Percentiles rank a stretch among this genome's conserved stretches.
Evolutionary conservation across 768 basidiomycete genomes (phyloP).

Genomic region (Coprinellus aureogranulatus): DNA sequence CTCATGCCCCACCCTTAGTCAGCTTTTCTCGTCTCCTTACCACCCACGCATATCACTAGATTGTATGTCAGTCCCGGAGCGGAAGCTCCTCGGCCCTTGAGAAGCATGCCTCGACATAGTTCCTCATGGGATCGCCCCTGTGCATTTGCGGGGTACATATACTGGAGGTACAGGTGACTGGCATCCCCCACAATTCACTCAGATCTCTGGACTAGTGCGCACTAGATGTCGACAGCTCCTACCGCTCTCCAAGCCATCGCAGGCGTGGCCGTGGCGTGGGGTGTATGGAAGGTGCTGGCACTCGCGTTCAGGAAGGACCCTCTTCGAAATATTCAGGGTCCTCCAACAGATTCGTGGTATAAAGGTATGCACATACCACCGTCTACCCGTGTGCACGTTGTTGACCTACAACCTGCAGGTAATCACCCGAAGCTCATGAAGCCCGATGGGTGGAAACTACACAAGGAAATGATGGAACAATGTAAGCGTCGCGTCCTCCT

Average conservation of each 20-base stretch:
- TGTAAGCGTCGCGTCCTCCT: neutral
- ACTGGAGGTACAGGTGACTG: constrained; percentile 17
- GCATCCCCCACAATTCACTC: neutral
- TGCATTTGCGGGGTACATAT: neutral
- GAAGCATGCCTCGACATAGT: neutral
- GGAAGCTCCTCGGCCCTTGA: too few species aligned
- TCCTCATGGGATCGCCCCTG: too few species aligned
- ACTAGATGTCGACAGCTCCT: neutral
- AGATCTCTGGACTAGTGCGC: neutral
- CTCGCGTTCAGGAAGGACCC: constrained; percentile 2
- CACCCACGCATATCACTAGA: too few species aligned
- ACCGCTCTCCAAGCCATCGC: neutral
- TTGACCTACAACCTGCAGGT: neutral
- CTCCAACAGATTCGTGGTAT: constrained; percentile 5
- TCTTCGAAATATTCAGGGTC: constrained; percentile 7
- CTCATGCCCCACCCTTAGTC: too few species aligned
- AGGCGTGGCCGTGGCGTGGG: neutral
- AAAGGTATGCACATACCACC: too few species aligned
- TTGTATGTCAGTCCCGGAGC: too few species aligned
- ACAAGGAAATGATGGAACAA: constrained; percentile 1
- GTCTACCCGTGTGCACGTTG: neutral
- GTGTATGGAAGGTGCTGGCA: constrained; percentile 6
- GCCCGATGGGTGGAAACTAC: neutral
- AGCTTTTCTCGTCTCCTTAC: too few species aligned
- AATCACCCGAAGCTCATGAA: neutral